phyloP scores from a whole-genome alignment of 441 rosid genomes.

The Adansonia gregorii region DNA sequence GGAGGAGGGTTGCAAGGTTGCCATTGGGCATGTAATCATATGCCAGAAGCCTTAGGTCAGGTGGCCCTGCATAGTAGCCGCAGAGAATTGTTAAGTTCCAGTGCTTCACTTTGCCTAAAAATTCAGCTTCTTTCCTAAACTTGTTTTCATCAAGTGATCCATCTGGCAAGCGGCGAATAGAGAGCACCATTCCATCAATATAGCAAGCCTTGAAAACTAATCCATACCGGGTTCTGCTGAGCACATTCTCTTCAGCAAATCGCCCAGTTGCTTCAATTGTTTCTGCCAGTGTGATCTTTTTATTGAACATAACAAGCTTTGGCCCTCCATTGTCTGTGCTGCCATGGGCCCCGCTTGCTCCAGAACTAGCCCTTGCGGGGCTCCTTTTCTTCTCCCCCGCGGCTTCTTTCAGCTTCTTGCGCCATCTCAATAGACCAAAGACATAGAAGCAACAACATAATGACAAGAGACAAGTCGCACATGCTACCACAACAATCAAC shows the following conservation, averaged over 20 bases:
- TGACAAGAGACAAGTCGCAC: slow-evolving; percentile 64
- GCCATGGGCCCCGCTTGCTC: slow-evolving; percentile 75
- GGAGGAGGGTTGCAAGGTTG: slow-evolving; percentile 87
- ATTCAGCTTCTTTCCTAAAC: slow-evolving; percentile 87
- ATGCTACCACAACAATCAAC: slow-evolving; percentile 57
- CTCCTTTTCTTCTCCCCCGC: slow-evolving; percentile 87
- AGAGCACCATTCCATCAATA: slow-evolving; percentile 91
- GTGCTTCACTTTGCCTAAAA: slow-evolving; percentile 82
- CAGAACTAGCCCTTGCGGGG: slow-evolving; percentile 84
- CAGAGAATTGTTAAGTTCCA: slow-evolving; percentile 85
- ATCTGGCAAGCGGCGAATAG: slow-evolving; percentile 73
- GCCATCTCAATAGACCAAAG: slow-evolving; percentile 83
- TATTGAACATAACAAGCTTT: slow-evolving; percentile 90
- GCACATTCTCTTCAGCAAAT: slow-evolving; percentile 92
- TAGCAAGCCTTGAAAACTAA: slow-evolving; percentile 85
- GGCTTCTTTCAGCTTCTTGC: slow-evolving; percentile 72
- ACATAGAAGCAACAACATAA: slow-evolving; percentile 87
- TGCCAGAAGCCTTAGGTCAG: slow-evolving; percentile 78
- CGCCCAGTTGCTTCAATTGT: slow-evolving; percentile 88
- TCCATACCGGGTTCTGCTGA: slow-evolving; percentile 79
- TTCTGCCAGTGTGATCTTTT: slow-evolving; percentile 87
- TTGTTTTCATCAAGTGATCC: slow-evolving; percentile 71
- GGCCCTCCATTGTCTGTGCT: slow-evolving; percentile 91
- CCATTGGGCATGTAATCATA: slow-evolving; percentile 99
- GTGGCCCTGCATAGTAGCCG: slow-evolving; percentile 86